phyloP scores from a whole-genome alignment of 2,329 filamentous ascomycete genomes.

The Fusarium nematophilum region DNA sequence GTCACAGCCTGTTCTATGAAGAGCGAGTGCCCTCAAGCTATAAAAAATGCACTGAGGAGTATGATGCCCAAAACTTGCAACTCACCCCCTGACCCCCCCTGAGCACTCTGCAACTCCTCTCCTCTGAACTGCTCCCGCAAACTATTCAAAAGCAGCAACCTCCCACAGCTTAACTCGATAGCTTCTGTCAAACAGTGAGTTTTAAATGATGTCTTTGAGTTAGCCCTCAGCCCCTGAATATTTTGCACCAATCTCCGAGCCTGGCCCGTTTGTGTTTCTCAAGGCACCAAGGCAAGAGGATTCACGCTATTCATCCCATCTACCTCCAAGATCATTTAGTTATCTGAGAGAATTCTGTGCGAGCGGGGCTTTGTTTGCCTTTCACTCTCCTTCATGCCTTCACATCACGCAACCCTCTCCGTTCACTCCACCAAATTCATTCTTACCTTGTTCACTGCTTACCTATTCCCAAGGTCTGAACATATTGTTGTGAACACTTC shows the following conservation, averaged over 20 bases:
- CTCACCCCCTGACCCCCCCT: not conserved
- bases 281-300: not conserved
- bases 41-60: too few species aligned
- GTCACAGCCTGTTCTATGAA: too few species aligned
- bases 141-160: not conserved
- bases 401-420: too few species aligned
- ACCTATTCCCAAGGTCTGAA: not conserved
- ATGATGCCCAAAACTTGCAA: not conserved
- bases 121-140: not conserved
- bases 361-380: not conserved
- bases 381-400: not conserved
- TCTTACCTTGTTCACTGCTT: not conserved
- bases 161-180: not conserved
- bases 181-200: not conserved
- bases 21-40: too few species aligned
- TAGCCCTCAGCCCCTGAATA: not conserved
- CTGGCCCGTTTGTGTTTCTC: not conserved
- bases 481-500: too few species aligned
- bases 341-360: too few species aligned
- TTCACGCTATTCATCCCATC: not conserved
- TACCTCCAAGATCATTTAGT: too few species aligned
- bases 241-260: not conserved
- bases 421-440: not conserved
- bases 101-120: not conserved
- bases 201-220: not conserved